Percentiles rank a stretch among this genome's conserved stretches.
Conservation (phyloP, 768 basidiomycete species). For the Panus rudis region DNA sequence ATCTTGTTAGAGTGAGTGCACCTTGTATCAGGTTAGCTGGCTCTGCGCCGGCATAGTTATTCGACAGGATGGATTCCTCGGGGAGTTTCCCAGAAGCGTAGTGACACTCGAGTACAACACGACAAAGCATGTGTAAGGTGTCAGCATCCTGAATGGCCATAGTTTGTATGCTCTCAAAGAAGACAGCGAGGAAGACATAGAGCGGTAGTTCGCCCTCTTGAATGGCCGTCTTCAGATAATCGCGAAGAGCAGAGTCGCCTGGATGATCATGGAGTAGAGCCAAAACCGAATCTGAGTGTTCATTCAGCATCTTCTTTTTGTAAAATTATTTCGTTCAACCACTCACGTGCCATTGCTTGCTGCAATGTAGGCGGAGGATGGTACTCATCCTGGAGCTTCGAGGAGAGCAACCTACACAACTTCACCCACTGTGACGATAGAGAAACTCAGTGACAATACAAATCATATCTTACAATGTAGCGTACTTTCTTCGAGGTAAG, state of each 20-base stretch:
- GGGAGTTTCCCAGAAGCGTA: slow-evolving; percentile 49
- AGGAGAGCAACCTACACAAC: slow-evolving; percentile 55
- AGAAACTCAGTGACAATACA: slow-evolving; percentile 1
- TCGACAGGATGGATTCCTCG: slow-evolving; percentile 48
- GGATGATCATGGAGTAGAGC: slow-evolving; percentile 61
- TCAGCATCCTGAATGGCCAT: slow-evolving; percentile 55
- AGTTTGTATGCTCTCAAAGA: slow-evolving; percentile 61
- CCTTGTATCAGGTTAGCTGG: slow-evolving; percentile 54
- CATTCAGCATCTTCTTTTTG: no score
- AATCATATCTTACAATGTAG: slow-evolving; percentile 4
- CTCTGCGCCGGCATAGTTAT: slow-evolving; percentile 38
- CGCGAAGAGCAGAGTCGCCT: slow-evolving; percentile 60
- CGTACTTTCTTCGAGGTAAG: slow-evolving; percentile 57
- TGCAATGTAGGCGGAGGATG: no score
- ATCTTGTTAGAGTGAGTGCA: slow-evolving; percentile 50
- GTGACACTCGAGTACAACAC: slow-evolving; percentile 55
- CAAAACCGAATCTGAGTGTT: slow-evolving; percentile 67
- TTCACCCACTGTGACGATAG: slow-evolving; percentile 51
- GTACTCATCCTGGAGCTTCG: no score
- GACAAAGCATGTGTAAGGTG: slow-evolving; percentile 66
- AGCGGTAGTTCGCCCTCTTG: slow-evolving; percentile 49
- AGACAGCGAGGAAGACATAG: slow-evolving; percentile 53
- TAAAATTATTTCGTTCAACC: no score
- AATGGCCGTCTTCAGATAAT: slow-evolving; percentile 58
- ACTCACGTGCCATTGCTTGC: no score